Base-by-base conservation (phyloP, 108 stramenopile species). In the Cyclostephanos invisitatus region DNA sequence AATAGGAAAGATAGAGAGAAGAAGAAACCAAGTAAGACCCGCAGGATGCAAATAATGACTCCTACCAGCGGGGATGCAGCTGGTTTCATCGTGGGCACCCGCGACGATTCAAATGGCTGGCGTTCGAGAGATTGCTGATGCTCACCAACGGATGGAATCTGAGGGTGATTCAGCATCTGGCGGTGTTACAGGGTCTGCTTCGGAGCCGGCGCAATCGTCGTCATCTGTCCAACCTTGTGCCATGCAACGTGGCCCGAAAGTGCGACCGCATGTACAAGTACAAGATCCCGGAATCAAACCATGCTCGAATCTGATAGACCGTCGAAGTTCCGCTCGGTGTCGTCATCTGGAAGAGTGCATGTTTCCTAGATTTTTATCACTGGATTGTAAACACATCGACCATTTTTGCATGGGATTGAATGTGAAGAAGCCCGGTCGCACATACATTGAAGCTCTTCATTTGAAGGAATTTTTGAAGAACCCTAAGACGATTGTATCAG, bases 281-380 rank as follows among this genome's bases (percentile, higher is more conserved):
- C 17, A 49, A 49, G 51, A 55, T 53, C 49, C 28, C 22, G 25
- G 14, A 15, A 54, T 54, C n/a, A 9, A 27, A 54, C 2, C 5
- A 8, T 51, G 49, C 50, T 51, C 66, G 11, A 29, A 32, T 18
- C 28, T 67, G 37, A 67, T 36, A 37, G 18, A 49, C 29, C 37
- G 21, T n/a, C 37, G 60, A 61, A 44, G 36, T n/a, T n/a, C 3
- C 28, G 42, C 36, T 42, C 38, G 60, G 37, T 76, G 75, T 58
- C 68, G 49, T 62, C 75, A 76, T 57, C 59, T 76, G 57, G 75
- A 77, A 77, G 62, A 77, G 37, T 64, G 68, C 44, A 69, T 69
- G 75, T 69, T 77, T 70, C 68, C 68, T 47, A 62, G 56, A 56
- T 69, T 64, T 57, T 22, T 76, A 46, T 67, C 60, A 32, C 22